phyloP scores from a whole-genome alignment of 805 yeast genomes.

The Lipomyces mesembrius region DNA sequence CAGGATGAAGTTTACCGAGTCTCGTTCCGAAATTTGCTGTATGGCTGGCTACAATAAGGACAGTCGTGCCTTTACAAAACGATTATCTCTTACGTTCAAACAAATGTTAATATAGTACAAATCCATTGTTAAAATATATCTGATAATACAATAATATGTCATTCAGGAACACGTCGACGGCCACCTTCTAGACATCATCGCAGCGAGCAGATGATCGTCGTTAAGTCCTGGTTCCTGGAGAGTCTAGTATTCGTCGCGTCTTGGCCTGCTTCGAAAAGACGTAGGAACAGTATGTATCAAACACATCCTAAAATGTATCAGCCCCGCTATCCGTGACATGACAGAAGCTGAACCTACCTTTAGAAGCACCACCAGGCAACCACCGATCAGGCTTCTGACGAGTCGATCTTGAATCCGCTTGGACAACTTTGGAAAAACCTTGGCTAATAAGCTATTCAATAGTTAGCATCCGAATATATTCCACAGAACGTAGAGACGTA shows the following conservation, averaged over 20 bases:
- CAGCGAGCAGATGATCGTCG: background rate
- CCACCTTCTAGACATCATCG: background rate
- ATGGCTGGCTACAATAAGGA: no score
- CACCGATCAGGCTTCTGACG: constrained; percentile 26
- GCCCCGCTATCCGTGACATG: background rate
- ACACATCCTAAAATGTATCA: constrained; percentile 18
- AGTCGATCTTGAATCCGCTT: constrained; percentile 16
- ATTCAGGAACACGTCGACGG: background rate
- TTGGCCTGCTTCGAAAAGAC: constrained; percentile 9
- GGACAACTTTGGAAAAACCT: constrained; percentile 12
- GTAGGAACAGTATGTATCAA: constrained; percentile 31
- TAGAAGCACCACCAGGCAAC: constrained; percentile 20
- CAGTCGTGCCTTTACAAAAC: background rate
- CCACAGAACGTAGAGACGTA: constrained; percentile 3
- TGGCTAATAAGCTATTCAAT: constrained; percentile 16
- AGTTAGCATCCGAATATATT: background rate
- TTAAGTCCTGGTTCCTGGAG: background rate
- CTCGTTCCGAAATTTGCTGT: no score
- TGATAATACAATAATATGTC: background rate
- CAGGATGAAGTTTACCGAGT: no score
- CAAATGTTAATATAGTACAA: background rate
- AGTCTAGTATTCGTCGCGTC: constrained; percentile 21
- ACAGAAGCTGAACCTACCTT: constrained; percentile 16
- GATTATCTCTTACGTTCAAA: background rate
- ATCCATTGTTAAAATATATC: background rate